Base-by-base conservation (phyloP, 352 stramenopile species). In the Pilasporangium apinafurcum region DNA sequence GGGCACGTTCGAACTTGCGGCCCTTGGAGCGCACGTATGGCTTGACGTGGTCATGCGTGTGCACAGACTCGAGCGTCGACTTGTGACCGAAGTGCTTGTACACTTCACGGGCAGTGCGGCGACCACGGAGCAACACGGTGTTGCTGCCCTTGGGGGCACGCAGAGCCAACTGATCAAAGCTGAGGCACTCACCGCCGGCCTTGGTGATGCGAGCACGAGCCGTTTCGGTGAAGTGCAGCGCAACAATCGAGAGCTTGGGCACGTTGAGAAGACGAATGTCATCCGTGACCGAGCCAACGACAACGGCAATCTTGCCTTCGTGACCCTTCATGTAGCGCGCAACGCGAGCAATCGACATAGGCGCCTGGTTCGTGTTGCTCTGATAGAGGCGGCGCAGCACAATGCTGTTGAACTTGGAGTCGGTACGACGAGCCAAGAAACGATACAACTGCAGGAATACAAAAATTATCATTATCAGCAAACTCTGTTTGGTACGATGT, bases 1-100 rank as follows among this genome's bases (percentile, higher is more conserved):
- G 96, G 57, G 97, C 97, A 53, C 84, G 95, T 81, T 99, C 97
- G 83, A 99, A 99, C 83, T 99, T 99, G 80, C 96, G 89, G 67
- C 97, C 97, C 68, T 98, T 99, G 59, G 80, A 96, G 69, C 96
- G 95, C 48, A 99, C 95, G 71, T 98, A 98, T 39, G 97, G 97
- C 86, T 99, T 99, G 83, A 98, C 96, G 68, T 85, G 69, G 83
- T 97, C 83, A 88, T 99, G 96, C 25, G 96, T 98, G 84, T 99
- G 93, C 48, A 97, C 87, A 65, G 97, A 98, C 75, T 95, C 96
- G 68, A 98, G 89, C 28, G 90, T 96, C 54, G 91, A 96, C 53
- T 84, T 85, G 81, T 99, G 96, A 68, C 97, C 97, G 70, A 99
- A 99, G 92, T 99, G 95, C 54, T 85, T 85, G 69, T 98, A 89